Base-by-base conservation (phyloP, 345 rosid genomes). In the Populus deltoides region DNA sequence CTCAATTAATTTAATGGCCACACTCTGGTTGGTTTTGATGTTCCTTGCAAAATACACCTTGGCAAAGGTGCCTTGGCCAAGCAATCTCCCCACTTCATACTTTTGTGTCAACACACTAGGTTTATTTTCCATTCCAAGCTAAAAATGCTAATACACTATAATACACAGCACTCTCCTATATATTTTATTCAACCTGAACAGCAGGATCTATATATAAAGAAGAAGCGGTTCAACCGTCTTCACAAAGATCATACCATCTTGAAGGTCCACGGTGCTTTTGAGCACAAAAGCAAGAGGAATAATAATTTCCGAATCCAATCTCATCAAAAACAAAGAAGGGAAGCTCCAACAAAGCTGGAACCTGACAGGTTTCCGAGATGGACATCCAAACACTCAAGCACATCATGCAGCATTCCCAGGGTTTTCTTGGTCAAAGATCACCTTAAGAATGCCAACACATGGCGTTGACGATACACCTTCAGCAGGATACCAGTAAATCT, bases 1-100 rank as follows among this genome's bases (percentile, higher is more conserved):
- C 55, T 81, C 72, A 68, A 81, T 77, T 41, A 62, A 66, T 69
- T 81, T 81, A 68, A 81, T 62, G 2, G 84, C 81, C 53, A 73
- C 84, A 62, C 84, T 81, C 61, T 73, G 84, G 71, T 73, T 77
- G 7, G 78, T 81, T 47, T 41, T 36, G 24, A 77, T 81, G 51
- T 78, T 81, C 77, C 81, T 81, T 2, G 78, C 84, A 73, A 57
- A 77, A 73, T 81, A 81, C 35, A 81, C 84, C 71, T 81, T 81
- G 18, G 84, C 84, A 81, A 81, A 81, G 24, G 84, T 77, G n/a
- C 81, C 84, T 72, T 81, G 84, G 57, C 84, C 84, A 72, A 81
- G 77, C 81, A 81, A 68, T 77, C 84, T 77, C 68, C 84, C 84
- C 16, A 73, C 43, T 67, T 81, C 84, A 68, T 81, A 81, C 2